These are phyloP conservation scores for Choiromyces venosus DNA, from an alignment of 495 filamentous ascomycete species.

Conservation along the genomic window DNA sequence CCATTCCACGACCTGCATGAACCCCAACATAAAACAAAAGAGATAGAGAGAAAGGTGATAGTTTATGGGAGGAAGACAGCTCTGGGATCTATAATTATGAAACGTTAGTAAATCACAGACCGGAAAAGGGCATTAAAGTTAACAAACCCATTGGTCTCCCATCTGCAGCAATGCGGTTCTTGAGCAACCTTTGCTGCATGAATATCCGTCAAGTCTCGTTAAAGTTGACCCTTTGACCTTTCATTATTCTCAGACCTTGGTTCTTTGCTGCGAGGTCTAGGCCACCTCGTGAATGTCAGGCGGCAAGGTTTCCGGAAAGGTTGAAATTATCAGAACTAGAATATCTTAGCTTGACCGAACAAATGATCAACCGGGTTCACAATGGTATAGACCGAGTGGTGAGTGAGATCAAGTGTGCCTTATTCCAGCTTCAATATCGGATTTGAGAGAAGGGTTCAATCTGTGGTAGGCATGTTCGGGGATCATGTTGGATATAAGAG, in stretches of 20 bases:
- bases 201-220: constrained; percentile 85
- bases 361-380: no score
- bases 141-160: constrained; percentile 68
- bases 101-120: background rate
- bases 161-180: constrained; percentile 83
- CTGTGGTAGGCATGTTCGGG: constrained; percentile 65
- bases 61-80: no score
- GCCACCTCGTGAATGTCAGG: constrained; percentile 67
- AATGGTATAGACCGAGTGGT: no score
- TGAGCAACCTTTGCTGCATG: constrained; percentile 74
- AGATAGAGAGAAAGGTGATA: no score
- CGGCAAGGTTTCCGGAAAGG: constrained; percentile 73
- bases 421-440: constrained; percentile 82
- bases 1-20: no score
- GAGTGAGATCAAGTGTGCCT: constrained; percentile 16
- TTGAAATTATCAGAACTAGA: constrained; percentile 61
- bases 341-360: constrained; percentile 14
- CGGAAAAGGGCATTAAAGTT: background rate
- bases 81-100: constrained; percentile 17
- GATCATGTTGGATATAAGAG: no score
- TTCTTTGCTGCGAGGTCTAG: constrained; percentile 71
- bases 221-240: constrained; percentile 66
- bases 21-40: no score
- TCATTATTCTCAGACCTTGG: constrained; percentile 75
- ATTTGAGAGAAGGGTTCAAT: constrained; percentile 64